These are phyloP conservation scores for Ceratobasidium theobromae DNA, from an alignment of 1,284 basidiomycete genomes.

Conservation along the genomic window DNA sequence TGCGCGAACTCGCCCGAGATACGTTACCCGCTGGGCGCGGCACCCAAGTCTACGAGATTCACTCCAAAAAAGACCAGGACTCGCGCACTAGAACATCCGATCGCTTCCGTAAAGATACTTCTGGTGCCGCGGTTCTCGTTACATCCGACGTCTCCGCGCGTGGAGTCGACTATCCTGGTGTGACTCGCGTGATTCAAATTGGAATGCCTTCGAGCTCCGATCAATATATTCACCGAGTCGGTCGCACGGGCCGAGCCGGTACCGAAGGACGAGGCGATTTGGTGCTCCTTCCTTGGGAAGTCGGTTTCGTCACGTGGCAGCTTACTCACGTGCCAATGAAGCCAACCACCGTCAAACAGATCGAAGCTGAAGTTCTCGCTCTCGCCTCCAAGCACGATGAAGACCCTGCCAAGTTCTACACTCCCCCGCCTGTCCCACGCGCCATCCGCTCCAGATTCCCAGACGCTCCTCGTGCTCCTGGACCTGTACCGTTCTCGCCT, in stretches of 20 bases:
- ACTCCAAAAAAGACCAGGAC: constrained; percentile 75
- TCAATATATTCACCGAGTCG: constrained; percentile 90
- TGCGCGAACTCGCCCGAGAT: constrained; percentile 53
- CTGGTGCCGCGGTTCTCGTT: constrained; percentile 69
- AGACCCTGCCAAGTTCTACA: constrained; percentile 45
- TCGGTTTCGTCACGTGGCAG: constrained; percentile 65
- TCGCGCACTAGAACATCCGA: constrained; percentile 66
- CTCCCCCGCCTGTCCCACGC: constrained; percentile 23
- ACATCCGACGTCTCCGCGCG: constrained; percentile 90
- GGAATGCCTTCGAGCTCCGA: constrained; percentile 73
- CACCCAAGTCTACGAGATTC: constrained; percentile 78
- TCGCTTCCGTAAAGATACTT: constrained; percentile 63
- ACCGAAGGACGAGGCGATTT: constrained; percentile 82
- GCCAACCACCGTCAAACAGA: constrained; percentile 54
- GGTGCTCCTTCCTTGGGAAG: constrained; percentile 83
- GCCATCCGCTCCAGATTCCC: constrained; percentile 2
- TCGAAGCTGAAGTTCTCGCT: constrained; percentile 53
- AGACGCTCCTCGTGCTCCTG: background rate
- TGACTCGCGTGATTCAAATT: constrained; percentile 92
- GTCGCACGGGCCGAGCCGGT: constrained; percentile 82
- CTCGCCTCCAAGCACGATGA: constrained; percentile 57
- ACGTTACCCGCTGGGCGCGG: constrained; percentile 53
- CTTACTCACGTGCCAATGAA: constrained; percentile 74
- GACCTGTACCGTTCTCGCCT: constrained; percentile 31
- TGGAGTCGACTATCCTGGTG: constrained; percentile 87